Conservation (phyloP, 768 basidiomycete genomes). For the Suillus variegatus region DNA sequence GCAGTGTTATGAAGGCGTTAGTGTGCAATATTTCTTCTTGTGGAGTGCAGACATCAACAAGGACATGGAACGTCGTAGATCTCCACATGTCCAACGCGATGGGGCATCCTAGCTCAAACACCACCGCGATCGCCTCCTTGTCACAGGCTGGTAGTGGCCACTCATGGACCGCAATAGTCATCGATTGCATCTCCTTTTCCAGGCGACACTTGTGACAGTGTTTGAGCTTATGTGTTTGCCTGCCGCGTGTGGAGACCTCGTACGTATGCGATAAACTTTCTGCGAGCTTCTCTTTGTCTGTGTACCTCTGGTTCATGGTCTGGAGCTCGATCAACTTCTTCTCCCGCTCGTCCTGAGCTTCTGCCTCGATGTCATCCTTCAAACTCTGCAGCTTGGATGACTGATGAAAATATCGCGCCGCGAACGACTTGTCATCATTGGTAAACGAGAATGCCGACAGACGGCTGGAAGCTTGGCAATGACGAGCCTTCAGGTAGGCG, state of each 20-base stretch:
- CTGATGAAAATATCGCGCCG: too few relatives aligned
- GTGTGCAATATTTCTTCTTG: background rate
- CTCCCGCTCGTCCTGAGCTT: too few relatives aligned
- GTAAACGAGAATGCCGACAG: too few relatives aligned
- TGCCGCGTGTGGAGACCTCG: background rate
- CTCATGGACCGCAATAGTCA: conserved; percentile 42
- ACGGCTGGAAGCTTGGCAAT: too few relatives aligned
- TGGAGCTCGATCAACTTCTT: too few relatives aligned
- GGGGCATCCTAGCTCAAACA: conserved; percentile 48
- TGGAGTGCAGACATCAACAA: conserved; percentile 38
- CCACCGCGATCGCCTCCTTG: conserved; percentile 27
- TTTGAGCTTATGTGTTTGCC: background rate
- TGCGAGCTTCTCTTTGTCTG: too few relatives aligned
- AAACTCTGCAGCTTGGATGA: too few relatives aligned
- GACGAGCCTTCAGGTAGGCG: too few relatives aligned
- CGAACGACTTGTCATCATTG: too few relatives aligned
- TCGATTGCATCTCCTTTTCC: conserved; percentile 12
- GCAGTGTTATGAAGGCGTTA: conserved; percentile 16
- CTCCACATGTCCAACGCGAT: conserved; percentile 46
- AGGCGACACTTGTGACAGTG: conserved; percentile 33
- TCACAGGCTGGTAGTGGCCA: conserved; percentile 44
- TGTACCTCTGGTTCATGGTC: too few relatives aligned
- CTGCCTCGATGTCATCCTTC: too few relatives aligned
- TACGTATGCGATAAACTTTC: background rate
- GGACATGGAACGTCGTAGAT: conserved; percentile 38